A percentile compares a stretch with the other conserved stretches of the same genome.
Evolutionary conservation across 2,329 filamentous ascomycete genomes (phyloP).

Genomic region (Penicillium sp.): DNA sequence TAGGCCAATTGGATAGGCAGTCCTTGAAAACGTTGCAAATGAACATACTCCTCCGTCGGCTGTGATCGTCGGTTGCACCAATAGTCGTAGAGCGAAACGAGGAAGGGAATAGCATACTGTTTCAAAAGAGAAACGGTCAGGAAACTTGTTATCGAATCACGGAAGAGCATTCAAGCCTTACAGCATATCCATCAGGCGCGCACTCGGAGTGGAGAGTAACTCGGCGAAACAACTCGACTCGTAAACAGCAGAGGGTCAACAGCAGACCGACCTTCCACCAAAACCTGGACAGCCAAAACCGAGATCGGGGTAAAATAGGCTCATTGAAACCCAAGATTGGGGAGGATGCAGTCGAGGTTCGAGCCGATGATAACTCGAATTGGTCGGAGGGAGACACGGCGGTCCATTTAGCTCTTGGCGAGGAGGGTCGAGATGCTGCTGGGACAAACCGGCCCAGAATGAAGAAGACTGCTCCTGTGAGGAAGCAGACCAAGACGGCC

Average conservation of each 20-base stretch:
- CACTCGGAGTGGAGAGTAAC: slow-evolving; percentile 45
- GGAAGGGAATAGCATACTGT: slow-evolving; percentile 40
- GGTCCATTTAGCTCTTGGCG: slow-evolving; percentile 25
- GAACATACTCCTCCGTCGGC: slow-evolving; percentile 21
- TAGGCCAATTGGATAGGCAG: slow-evolving; percentile 13
- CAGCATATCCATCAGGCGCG: slow-evolving; percentile 32
- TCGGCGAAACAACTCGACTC: slow-evolving; percentile 36
- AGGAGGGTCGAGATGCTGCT: slow-evolving; percentile 21
- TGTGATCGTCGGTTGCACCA: slow-evolving; percentile 30
- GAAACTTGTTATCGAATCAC: background rate
- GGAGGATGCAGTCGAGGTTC: slow-evolving; percentile 12
- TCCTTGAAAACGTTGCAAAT: slow-evolving; percentile 16
- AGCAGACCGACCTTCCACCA: slow-evolving; percentile 16
- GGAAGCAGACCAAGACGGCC: slow-evolving; percentile 39
- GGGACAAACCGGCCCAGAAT: slow-evolving; percentile 34
- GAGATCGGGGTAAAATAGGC: slow-evolving; percentile 2
- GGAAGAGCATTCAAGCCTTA: slow-evolving; percentile 20
- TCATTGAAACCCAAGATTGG: slow-evolving; percentile 7
- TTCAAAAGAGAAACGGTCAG: slow-evolving; percentile 12
- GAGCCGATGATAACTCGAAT: slow-evolving; percentile 20
- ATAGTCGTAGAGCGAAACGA: slow-evolving; percentile 42
- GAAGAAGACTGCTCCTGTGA: slow-evolving; percentile 39
- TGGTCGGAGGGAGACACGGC: slow-evolving; percentile 28
- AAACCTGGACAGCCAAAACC: slow-evolving; percentile 7
- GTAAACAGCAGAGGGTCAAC: slow-evolving; percentile 8